A percentile compares a stretch with the other conserved stretches of the same genome.
Conservation (phyloP, 805 yeast species). For the Starmerella geochares region DNA sequence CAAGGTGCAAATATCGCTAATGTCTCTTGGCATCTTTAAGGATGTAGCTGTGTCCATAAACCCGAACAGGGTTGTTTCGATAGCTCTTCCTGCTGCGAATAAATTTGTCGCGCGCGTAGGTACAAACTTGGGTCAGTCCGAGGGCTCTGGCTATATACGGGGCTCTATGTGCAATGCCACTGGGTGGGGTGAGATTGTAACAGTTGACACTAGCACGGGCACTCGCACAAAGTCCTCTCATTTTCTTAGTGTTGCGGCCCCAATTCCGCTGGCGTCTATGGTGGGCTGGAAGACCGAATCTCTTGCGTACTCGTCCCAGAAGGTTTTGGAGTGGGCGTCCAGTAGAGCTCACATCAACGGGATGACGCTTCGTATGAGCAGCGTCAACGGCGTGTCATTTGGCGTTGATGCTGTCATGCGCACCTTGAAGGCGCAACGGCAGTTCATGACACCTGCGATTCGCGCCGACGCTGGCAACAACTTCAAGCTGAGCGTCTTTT, state of each 20-base stretch:
- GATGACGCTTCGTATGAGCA: constrained; percentile 31
- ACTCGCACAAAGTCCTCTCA: constrained; percentile 51
- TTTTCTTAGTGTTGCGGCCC: constrained; percentile 44
- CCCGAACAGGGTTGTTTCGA: constrained; percentile 17
- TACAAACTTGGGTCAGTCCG: constrained; percentile 91
- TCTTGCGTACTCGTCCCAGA: constrained; percentile 41
- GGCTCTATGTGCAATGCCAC: constrained; percentile 53
- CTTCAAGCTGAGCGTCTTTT: constrained; percentile 45
- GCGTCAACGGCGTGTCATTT: constrained; percentile 34
- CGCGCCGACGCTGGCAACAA: constrained; percentile 54
- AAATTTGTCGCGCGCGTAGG: constrained; percentile 80
- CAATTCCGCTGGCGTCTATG: constrained; percentile 37
- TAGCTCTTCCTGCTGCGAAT: constrained; percentile 37
- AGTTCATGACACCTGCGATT: constrained; percentile 43
- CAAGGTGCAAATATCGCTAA: constrained; percentile 27
- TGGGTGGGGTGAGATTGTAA: constrained; percentile 59
- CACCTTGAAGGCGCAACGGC: constrained; percentile 40
- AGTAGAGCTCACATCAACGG: constrained; percentile 47
- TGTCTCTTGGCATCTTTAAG: constrained; percentile 20
- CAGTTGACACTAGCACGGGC: constrained; percentile 48
- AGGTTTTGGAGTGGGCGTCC: constrained; percentile 44
- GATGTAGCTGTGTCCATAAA: constrained; percentile 23
- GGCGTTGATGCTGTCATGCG: constrained; percentile 58
- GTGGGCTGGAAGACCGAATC: constrained; percentile 43
- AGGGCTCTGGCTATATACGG: constrained; percentile 86